phyloP scores from a whole-genome alignment of 164 flowering plant species.

The Warburgia ugandensis region DNA sequence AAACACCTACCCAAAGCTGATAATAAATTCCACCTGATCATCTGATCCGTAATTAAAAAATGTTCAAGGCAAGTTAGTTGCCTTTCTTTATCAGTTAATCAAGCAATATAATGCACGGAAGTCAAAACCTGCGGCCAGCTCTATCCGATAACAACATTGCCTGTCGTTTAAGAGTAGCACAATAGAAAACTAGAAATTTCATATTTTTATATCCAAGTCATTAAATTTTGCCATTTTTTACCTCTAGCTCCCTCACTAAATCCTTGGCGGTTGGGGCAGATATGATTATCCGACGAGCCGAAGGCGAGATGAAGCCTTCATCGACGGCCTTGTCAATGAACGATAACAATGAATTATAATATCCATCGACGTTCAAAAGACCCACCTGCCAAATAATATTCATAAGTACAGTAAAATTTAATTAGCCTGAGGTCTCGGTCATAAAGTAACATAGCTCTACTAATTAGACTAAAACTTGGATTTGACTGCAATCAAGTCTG shows the following conservation, averaged over 20 bases:
- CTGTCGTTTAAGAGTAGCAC: no score
- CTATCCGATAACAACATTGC: background rate
- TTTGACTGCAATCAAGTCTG: no score
- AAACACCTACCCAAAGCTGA: no score
- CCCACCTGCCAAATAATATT: constrained; percentile 54
- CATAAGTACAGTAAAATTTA: background rate
- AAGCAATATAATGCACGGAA: background rate
- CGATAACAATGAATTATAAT: constrained; percentile 58
- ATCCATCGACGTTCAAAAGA: constrained; percentile 89
- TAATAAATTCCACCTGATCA: no score
- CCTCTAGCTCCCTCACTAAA: constrained; percentile 73
- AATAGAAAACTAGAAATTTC: background rate
- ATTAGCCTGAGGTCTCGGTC: no score
- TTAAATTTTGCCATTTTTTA: constrained; percentile 7
- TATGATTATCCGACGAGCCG: constrained; percentile 83
- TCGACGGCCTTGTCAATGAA: constrained; percentile 91
- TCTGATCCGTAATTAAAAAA: no score
- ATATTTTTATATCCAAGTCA: background rate
- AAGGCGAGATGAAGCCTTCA: constrained; percentile 83
- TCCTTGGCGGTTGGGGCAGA: constrained; percentile 85
- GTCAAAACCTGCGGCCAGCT: background rate
- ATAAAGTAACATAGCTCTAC: no score
- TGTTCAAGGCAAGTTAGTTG: background rate
- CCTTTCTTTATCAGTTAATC: background rate
- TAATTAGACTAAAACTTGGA: no score